Base-by-base conservation (phyloP, 805 yeast species). In the Yarrowia hollandica region DNA sequence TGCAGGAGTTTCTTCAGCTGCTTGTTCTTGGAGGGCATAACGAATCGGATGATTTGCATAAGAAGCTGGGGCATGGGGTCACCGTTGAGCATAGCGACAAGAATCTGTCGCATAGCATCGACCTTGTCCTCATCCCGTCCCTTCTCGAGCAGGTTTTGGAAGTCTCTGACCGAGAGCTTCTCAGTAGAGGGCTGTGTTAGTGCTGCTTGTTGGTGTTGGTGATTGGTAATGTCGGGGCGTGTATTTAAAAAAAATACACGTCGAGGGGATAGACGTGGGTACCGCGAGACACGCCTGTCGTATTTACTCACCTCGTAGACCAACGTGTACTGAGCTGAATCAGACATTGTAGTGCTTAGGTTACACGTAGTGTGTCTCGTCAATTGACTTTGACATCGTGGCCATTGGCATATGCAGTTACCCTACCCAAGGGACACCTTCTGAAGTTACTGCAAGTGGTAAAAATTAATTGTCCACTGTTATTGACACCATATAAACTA, bases 1-100 rank as follows among this genome's bases (percentile, higher is more conserved):
- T 92, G 94, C 64, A 95, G 78, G 70, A 94, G 79, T 74, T 91
- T 94, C 79, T 94, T 94, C 74, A 95, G 82, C 67, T 85, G 88
- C 74, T 94, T 95, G 74, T 85, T 83, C 68, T 80, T 88, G 15
- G 96, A 88, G 14, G 99, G 99, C 97, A 94, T 90, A 61, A 95
- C 92, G 69, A 89, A 95, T 69, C 99, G 85, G 68, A 94, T 92
- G 66, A 94, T 88, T 71, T 91, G 96, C 99, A 94, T 94, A 74
- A 94, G 81, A 65, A 94, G 77, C 61, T 88, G 94, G 15, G 97
- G 95, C 84, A 92, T 78, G 61, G 95, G 84, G 67, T 92, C 96
- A 30, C 97, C 96, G 70, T 89, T 92, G 64, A 94, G 80, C 83
- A 95, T 90, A 56, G 89, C 80, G 61, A 88, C 82, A 65, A 94